Base-by-base conservation (phyloP, 441 rosid species). In the Aleurites moluccanus region DNA sequence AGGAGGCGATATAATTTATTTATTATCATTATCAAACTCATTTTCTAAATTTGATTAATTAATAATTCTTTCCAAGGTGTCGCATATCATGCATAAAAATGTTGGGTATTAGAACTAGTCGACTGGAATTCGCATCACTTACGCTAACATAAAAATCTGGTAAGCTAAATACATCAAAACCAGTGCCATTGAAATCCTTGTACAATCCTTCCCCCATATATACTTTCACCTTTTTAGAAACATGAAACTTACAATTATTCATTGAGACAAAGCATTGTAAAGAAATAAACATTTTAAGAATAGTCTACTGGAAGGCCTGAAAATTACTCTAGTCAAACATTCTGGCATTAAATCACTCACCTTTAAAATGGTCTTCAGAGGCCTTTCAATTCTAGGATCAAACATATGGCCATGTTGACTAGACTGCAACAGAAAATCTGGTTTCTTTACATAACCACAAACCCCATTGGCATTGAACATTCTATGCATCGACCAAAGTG, bases 191-290 rank as follows among this genome's bases (percentile, higher is more conserved):
- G 75, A 92, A 94, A 69, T 94, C 98, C 6, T 64, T 56, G 75
- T 76, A 81, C 97, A 97, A 94, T 71, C 97, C 96, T 82, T 94
- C 94, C 64, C 97, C 97, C 96, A 94, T 90, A 52, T 81, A 92
- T 75, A 94, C 75, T 76, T 85, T 91, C 42, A 94, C 95, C 98
- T 94, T 62, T 53, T 59, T 35, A 79, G 67, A 28, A 64, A 79
- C 15, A 45, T 53, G 30, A 72, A 60, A 55, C 47, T 20, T 23
- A 21, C 3, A 25, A 9, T 14, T 45, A 28, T 35, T 64, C 61
- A 23, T 75, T 15, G 3, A 14, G 14, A 30, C 52, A 49, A 52
- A 30, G 49, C 44, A 63, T 70, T 47, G 25, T 30, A 21, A 33
- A 67, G 18, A 47, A 80, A 25, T n/a, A 21, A 15, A 18, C 35